Conservation (phyloP, 2,329 filamentous ascomycete species). For the Xylaria sp. region DNA sequence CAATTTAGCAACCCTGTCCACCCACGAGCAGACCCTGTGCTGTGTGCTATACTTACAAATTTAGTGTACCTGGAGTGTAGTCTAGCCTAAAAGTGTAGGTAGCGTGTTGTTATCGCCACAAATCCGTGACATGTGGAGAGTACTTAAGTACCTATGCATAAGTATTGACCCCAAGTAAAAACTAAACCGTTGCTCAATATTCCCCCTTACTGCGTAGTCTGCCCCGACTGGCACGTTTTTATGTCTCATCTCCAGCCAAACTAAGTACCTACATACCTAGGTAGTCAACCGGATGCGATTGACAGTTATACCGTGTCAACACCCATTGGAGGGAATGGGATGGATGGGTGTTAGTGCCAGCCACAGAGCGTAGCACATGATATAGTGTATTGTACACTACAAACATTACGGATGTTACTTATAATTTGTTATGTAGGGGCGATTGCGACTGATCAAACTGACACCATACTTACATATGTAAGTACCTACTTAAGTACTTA, state of each 20-base stretch:
- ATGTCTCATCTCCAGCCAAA: not conserved
- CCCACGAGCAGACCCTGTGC: not conserved
- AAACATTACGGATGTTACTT: not conserved
- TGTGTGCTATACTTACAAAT: too few relatives aligned
- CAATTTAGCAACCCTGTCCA: constrained; percentile 28
- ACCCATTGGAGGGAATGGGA: not conserved
- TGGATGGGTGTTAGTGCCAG: not conserved
- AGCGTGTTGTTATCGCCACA: not conserved
- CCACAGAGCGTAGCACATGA: not conserved
- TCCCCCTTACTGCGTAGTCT: not conserved
- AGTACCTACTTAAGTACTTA: too few relatives aligned
- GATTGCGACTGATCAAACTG: constrained; percentile 11
- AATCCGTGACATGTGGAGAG: too few relatives aligned
- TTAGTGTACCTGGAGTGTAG: not conserved
- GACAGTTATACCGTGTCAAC: not conserved
- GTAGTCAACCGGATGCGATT: not conserved
- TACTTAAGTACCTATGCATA: too few relatives aligned
- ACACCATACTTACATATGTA: not conserved
- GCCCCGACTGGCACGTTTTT: constrained; percentile 9
- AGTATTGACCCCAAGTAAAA: constrained; percentile 6
- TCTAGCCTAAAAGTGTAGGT: not conserved
- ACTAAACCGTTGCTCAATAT: not conserved
- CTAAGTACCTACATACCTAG: too few relatives aligned
- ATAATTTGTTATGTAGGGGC: not conserved
- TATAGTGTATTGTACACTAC: not conserved